Evolutionary conservation across 345 rosid species (phyloP), one percentile per base, ranked within the genome.

Genomic region (Microcos paniculata): DNA sequence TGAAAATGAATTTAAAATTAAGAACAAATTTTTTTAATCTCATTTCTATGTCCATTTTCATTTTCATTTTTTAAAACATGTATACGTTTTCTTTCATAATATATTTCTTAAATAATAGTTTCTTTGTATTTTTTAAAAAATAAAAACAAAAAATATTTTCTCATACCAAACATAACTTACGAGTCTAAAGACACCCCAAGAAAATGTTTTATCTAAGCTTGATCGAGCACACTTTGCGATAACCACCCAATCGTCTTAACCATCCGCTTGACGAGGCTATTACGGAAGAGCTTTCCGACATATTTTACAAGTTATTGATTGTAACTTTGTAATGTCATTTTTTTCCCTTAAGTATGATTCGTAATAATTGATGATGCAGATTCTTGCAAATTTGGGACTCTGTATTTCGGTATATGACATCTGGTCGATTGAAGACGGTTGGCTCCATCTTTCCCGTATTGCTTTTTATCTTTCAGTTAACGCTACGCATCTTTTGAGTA

Each of bases 401-500:
- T 90, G 96, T 15, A 76, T 96, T 52, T 91, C 97, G 19, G 67
- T 93, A 52, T 90, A 93, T 61, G 98, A 92, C 76, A 85, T 90
- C 63, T 74, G 61, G 66, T 77, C 81, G 48, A 76, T 95, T 56
- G 78, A 83, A 72, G 96, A 93, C 45, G 99, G 99, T n/a, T n/a
- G n/a, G n/a, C 33, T 87, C 86, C 73, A 88, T 95, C 33, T 86
- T 84, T 78, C 87, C 97, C 6, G 93, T 93, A 88, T 52, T 26
- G 56, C 13, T 49, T 74, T 21, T 33, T 7, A 11, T 52, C 16
- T 24, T 16, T 19, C 3, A 58, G 13, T 11, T 11, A 19, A 3
- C 8, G 40, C 66, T 72, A n/a, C 2, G n/a, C n/a, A n/a, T 14
- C 33, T 18, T 30, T 38, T n/a, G n/a, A n/a, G 18, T 16, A 10